Evolutionary conservation across 1,139 yeast species (phyloP).

Genomic region (Geotrichum klebahnii): DNA sequence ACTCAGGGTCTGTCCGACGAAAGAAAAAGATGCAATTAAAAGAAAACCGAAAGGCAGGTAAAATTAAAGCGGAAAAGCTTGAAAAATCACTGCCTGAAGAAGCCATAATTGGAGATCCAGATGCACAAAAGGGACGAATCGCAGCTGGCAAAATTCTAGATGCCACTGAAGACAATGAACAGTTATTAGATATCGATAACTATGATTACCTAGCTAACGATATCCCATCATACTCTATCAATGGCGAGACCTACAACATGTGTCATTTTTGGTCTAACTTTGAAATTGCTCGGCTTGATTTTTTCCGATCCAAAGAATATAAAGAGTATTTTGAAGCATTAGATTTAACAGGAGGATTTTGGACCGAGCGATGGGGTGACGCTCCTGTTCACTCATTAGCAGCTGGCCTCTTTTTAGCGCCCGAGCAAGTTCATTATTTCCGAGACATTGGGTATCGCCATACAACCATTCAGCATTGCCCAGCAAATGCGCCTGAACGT

Average conservation of each 20-base stretch:
- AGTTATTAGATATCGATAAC: constrained; percentile 19
- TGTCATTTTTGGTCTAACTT: constrained; percentile 95
- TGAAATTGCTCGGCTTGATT: constrained; percentile 76
- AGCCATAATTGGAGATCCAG: constrained; percentile 22
- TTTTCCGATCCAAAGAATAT: constrained; percentile 63
- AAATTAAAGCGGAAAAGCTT: constrained; percentile 24
- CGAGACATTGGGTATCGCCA: constrained; percentile 87
- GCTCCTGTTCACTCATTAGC: constrained; percentile 90
- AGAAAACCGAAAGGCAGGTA: constrained; percentile 26
- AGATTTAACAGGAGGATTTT: constrained; percentile 75
- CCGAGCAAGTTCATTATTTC: constrained; percentile 76
- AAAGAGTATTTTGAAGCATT: constrained; percentile 60
- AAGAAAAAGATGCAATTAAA: constrained; percentile 35
- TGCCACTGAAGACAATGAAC: constrained; percentile 16
- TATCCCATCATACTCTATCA: constrained; percentile 42
- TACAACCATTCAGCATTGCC: constrained; percentile 77
- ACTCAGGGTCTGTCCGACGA: constrained; percentile 29
- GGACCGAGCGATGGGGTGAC: constrained; percentile 91
- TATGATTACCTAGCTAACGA: constrained; percentile 23
- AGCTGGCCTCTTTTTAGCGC: constrained; percentile 62
- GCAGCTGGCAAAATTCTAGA: constrained; percentile 18
- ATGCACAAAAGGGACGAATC: constrained; percentile 5
- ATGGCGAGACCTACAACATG: constrained; percentile 65
- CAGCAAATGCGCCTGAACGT: constrained; percentile 51
- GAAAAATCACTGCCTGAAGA: constrained; percentile 26